These are phyloP conservation scores for Herpetomonas tarakana DNA, from an alignment of 208 protist genomes.

Conservation along the genomic window DNA sequence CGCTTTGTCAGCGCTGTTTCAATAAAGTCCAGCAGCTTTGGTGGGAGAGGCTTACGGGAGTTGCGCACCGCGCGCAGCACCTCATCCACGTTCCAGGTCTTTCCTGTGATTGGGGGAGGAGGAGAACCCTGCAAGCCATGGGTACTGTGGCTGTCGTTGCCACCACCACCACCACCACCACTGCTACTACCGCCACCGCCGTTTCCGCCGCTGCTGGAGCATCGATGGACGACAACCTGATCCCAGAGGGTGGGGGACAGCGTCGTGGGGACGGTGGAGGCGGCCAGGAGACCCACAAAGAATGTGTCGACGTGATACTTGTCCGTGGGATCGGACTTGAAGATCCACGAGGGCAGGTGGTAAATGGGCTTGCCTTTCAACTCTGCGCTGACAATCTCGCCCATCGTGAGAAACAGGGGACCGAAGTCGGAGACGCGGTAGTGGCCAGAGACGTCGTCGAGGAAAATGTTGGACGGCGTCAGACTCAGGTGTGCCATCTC, in stretches of 20 bases:
- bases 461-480: constrained; percentile 75
- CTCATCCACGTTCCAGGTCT: constrained; percentile 22
- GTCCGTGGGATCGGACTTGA: constrained; percentile 18
- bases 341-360: constrained; percentile 48
- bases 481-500: constrained; percentile 54
- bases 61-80: constrained; percentile 29
- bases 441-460: constrained; percentile 18
- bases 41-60: constrained; percentile 13
- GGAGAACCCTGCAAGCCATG: too few relatives aligned
- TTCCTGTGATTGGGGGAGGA: too few relatives aligned
- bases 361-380: constrained; percentile 32
- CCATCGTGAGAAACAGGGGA: constrained; percentile 52
- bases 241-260: constrained; percentile 44
- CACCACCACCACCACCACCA: too few relatives aligned
- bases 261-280: constrained; percentile 44
- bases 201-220: neutral
- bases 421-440: constrained; percentile 78
- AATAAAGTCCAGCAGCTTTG: constrained; percentile 51
- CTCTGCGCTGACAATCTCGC: constrained; percentile 36
- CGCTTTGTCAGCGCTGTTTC: constrained; percentile 32
- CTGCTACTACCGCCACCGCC: too few relatives aligned
- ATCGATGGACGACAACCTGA: constrained; percentile 7
- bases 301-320: constrained; percentile 54
- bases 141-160: too few relatives aligned
- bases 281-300: constrained; percentile 70